Base-by-base conservation (phyloP, 139 green algal species). In the Limnomonas spitsbergensis region DNA sequence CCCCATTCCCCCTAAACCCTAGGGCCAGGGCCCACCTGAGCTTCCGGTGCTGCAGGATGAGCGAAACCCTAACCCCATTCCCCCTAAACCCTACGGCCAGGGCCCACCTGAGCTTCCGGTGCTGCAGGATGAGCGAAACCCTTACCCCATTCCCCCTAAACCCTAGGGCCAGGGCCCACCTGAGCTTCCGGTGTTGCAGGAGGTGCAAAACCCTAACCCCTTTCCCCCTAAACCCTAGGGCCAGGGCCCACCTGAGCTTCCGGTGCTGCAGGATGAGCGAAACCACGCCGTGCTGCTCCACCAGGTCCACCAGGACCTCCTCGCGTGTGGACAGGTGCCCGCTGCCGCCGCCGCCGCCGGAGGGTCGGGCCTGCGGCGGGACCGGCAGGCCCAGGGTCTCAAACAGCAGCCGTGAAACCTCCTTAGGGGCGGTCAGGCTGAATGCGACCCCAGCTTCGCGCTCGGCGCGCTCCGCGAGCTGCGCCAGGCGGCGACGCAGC, bases 231-330 rank as follows among this genome's bases (percentile, higher is more conserved):
- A n/a, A n/a, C n/a, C n/a, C n/a, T n/a, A n/a, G n/a, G n/a, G n/a
- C n/a, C 7, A 88, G 80, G 20, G 93, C 75, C 81, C 92, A 93
- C n/a, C 29, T 42, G 0, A 94, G 74, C 42, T 79, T 92, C 67
- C 92, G 80, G 82, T 91, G 82, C 78, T 95, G 87, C 69, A 88
- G 70, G 36, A 96, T 88, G 72, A 90, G 53, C 2, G 39, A 69
- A 7, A 87, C 75, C 39, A 95, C 42, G 2, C 76, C 36, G 53
- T 93, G 84, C 26, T 70, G 56, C 14, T 70, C 56, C 29, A 70
- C 14, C 56, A 70, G 29, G 56, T 70, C 56, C 9, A 32, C 4
- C 24, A 70, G 29, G 4, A 70, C 56, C 29, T 70, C 56, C 56
- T 70, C 56, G 4, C 56, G 56, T 36, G 56, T 70, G 29, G 56